Base-by-base conservation (phyloP, 2,329 filamentous ascomycete species). In the Venturiaceae sp. region DNA sequence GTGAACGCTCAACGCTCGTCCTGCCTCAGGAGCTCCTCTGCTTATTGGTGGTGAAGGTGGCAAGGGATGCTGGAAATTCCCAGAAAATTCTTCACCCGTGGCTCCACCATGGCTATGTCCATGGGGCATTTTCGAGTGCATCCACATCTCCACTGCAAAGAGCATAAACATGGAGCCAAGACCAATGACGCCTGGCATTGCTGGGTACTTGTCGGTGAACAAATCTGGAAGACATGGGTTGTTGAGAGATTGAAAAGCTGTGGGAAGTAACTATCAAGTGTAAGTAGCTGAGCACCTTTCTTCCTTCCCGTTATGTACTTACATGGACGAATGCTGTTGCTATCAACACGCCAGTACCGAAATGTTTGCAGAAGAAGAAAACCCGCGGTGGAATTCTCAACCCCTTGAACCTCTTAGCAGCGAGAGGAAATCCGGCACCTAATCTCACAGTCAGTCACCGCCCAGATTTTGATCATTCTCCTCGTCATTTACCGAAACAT, bases 311-410 rank as follows among this genome's bases (percentile, higher is more conserved):
- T 19, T 7, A 9, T 54, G 19, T 19, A 50, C 69, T 58, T 63
- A 72, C 70, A 73, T 92, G 88, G 28, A 92, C 88, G 66, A 94
- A 94, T 58, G 89, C 88, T 1, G 89, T 94, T 11, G 90, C 88
- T 62, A 94, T 86, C n/a, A 94, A 77, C 21, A 94, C 90, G 60
- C 89, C 89, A 1, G 89, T 94, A 66, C 89, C 71, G 56, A 73
- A 72, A 64, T 84, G 82, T 64, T 84, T 84, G 70, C 80, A 83
- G 58, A 81, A 78, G 66, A 84, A 84, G 69, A 84, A 83, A 33
- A 82, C 66, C 62, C 75, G 78, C 1, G 78, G 72, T 0, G 81
- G 80, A 8, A 83, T 79, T 68, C 80, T 82, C 65, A 84, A 71
- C 77, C 79, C 81, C 58, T 78, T 78, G 63, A 84, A 71, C 68